These are phyloP conservation scores for Dendrobium huoshanense DNA, from an alignment of 106 monocot species.

Conservation along the genomic window DNA sequence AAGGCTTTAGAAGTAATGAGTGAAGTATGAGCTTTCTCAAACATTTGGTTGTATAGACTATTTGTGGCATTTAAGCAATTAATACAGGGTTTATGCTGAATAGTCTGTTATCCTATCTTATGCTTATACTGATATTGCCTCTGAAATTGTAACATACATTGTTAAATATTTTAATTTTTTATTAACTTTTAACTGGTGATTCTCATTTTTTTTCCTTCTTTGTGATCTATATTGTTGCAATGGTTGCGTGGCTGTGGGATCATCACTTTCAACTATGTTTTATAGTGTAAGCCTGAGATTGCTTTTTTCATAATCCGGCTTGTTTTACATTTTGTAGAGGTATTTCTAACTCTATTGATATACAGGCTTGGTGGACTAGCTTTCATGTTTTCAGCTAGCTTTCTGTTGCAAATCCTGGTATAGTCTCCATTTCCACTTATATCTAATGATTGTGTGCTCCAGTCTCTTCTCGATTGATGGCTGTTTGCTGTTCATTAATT, in stretches of 20 bases:
- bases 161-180: background rate
- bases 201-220: background rate
- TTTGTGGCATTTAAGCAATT: background rate
- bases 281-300: constrained; percentile 6
- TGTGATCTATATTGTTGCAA: background rate
- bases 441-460: background rate
- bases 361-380: constrained; percentile 91
- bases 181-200: background rate
- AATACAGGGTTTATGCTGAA: background rate
- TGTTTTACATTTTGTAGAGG: background rate
- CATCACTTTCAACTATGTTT: background rate
- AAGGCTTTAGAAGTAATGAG: background rate
- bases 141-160: background rate
- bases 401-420: constrained; percentile 92
- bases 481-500: background rate
- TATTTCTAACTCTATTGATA: constrained; percentile 8
- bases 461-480: background rate
- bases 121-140: background rate
- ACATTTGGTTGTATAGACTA: background rate
- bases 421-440: background rate
- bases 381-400: constrained; percentile 94
- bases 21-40: background rate
- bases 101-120: background rate
- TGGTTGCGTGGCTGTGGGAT: constrained; percentile 1
- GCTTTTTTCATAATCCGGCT: background rate